These are phyloP conservation scores for Colletotrichum lindemuthianum DNA, from an alignment of 2,329 filamentous ascomycete genomes.

Conservation along the genomic window DNA sequence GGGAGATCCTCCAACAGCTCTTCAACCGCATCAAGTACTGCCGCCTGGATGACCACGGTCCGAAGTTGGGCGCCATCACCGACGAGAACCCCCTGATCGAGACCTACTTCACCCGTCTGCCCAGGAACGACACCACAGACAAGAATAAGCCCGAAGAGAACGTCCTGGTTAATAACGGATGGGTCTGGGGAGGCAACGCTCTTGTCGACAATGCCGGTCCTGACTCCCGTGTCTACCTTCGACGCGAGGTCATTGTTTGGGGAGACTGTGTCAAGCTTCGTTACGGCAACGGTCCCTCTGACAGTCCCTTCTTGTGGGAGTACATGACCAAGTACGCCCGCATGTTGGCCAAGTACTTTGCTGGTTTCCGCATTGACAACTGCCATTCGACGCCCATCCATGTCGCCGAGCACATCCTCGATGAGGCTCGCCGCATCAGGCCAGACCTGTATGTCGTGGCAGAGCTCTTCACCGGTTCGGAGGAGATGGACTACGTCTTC, in stretches of 20 bases:
- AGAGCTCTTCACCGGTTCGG: slow-evolving; percentile 94
- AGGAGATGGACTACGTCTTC: slow-evolving; percentile 96
- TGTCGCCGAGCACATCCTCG: slow-evolving; percentile 93
- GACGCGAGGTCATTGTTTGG: slow-evolving; percentile 97
- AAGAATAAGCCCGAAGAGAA: slow-evolving; percentile 81
- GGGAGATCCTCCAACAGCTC: slow-evolving; percentile 87
- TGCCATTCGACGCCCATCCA: slow-evolving; percentile 96
- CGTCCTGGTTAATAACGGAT: slow-evolving; percentile 93
- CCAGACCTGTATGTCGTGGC: slow-evolving; percentile 92
- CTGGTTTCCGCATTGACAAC: slow-evolving; percentile 96
- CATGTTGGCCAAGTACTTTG: slow-evolving; percentile 93
- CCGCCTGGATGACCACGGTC: slow-evolving; percentile 90
- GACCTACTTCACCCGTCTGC: slow-evolving; percentile 92
- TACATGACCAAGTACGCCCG: slow-evolving; percentile 94
- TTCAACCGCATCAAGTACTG: slow-evolving; percentile 96
- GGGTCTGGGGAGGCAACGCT: slow-evolving; percentile 98
- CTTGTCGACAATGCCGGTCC: slow-evolving; percentile 93
- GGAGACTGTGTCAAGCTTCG: slow-evolving; percentile 97
- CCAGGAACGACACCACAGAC: slow-evolving; percentile 79
- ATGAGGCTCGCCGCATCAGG: slow-evolving; percentile 88
- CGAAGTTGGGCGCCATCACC: slow-evolving; percentile 83
- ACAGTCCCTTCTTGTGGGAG: slow-evolving; percentile 95
- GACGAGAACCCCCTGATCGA: slow-evolving; percentile 85
- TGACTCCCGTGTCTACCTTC: slow-evolving; percentile 90
- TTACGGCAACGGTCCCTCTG: slow-evolving; percentile 81